These are phyloP conservation scores for Podospora didyma DNA, from an alignment of 495 filamentous ascomycete species.

Conservation along the genomic window DNA sequence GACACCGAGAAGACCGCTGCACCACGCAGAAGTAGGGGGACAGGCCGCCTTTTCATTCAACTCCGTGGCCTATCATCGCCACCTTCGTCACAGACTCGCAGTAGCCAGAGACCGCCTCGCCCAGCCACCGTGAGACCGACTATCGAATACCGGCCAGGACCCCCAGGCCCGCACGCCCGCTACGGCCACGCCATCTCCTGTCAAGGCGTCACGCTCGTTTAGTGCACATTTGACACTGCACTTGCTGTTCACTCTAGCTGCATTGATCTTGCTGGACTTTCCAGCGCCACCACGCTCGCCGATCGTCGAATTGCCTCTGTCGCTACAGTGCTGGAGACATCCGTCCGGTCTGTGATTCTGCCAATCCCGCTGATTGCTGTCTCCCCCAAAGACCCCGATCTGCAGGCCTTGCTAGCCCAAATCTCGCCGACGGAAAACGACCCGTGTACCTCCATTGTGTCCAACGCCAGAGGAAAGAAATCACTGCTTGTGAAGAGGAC, in stretches of 20 bases:
- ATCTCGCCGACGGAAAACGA: constrained; percentile 2
- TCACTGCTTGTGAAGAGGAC: too few relatives aligned
- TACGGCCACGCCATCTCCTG: constrained; percentile 9
- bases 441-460: neutral
- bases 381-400: constrained; percentile 18
- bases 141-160: constrained; percentile 16
- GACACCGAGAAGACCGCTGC: neutral
- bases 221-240: constrained; percentile 6
- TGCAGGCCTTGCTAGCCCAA: constrained; percentile 13
- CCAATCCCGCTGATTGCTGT: constrained; percentile 16
- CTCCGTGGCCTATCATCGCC: constrained; percentile 13
- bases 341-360: constrained; percentile 17
- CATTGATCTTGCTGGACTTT: constrained; percentile 6
- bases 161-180: constrained; percentile 13
- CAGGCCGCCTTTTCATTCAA: constrained; percentile 5
- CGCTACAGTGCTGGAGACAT: neutral
- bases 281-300: constrained; percentile 21
- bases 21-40: constrained; percentile 3
- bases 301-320: constrained; percentile 16
- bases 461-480: neutral
- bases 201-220: constrained; percentile 22
- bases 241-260: constrained; percentile 12
- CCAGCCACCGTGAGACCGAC: constrained; percentile 20
- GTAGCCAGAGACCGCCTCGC: constrained; percentile 16
- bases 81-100: constrained; percentile 7